These are phyloP conservation scores for Trypanosoma congolense DNA, from an alignment of 208 protist species.

Conservation along the genomic window DNA sequence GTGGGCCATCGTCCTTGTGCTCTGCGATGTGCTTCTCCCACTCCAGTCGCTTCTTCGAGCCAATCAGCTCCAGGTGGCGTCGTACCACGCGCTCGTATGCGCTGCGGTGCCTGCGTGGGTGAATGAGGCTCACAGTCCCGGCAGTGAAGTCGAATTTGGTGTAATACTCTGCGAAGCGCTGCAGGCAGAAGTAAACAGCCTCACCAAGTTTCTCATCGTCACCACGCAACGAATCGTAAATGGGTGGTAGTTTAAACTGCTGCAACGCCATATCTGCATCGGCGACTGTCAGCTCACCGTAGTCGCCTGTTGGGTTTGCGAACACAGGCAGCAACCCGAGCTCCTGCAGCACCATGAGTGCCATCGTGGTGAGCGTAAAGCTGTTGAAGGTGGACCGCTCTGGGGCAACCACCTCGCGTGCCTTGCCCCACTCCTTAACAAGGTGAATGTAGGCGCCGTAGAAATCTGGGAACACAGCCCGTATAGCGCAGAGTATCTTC, in stretches of 20 bases:
- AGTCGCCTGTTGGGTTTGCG: constrained; percentile 42
- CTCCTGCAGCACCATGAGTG: constrained; percentile 89
- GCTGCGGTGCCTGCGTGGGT: constrained; percentile 68
- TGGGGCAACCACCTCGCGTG: constrained; percentile 73
- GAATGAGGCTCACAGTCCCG: constrained; percentile 82
- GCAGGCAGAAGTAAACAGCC: constrained; percentile 78
- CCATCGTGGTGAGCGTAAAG: constrained; percentile 88
- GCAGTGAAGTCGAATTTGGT: constrained; percentile 71
- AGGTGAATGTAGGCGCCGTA: constrained; percentile 82
- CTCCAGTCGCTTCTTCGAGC: constrained; percentile 38
- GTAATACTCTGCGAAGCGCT: constrained; percentile 87
- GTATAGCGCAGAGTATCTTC: constrained; percentile 66
- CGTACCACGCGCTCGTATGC: constrained; percentile 62
- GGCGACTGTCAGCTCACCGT: constrained; percentile 66
- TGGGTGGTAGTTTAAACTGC: constrained; percentile 52
- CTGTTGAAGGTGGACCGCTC: constrained; percentile 85
- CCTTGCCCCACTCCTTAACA: constrained; percentile 86
- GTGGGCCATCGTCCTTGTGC: constrained; percentile 34
- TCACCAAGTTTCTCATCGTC: constrained; percentile 82
- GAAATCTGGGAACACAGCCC: constrained; percentile 73
- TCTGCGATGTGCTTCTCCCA: constrained; percentile 51
- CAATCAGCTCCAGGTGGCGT: constrained; percentile 46
- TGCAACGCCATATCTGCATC: constrained; percentile 46
- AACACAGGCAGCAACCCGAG: constrained; percentile 81
- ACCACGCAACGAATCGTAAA: constrained; percentile 69